Evolutionary conservation across 768 basidiomycete genomes (phyloP).

Genomic region (Lactifluus pinguis): DNA sequence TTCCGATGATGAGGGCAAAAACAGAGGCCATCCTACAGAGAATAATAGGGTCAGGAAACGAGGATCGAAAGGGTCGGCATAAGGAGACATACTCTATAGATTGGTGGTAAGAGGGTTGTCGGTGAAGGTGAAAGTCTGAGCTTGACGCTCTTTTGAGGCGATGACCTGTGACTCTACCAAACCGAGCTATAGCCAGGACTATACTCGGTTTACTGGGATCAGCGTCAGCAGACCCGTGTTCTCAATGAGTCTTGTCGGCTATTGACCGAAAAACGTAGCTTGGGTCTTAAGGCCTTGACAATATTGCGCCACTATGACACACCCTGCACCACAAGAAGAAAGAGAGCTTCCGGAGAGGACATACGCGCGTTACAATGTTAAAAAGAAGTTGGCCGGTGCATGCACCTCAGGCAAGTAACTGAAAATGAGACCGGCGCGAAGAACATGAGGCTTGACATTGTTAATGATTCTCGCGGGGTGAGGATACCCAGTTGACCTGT

Average conservation of each 20-base stretch:
- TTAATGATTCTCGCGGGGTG: background rate
- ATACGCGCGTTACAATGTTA: background rate
- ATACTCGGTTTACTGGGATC: background rate
- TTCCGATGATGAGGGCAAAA: conserved; percentile 60
- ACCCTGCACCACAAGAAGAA: conserved; percentile 7
- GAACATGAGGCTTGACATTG: conserved; percentile 9
- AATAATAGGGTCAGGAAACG: background rate
- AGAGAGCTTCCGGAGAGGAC: background rate
- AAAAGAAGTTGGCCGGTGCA: background rate
- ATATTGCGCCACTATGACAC: background rate
- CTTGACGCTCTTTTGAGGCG: conserved; percentile 8
- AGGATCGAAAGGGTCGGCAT: background rate
- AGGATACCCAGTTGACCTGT: too few relatives aligned
- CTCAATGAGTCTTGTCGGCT: conserved; percentile 5
- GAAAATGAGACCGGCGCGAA: conserved; percentile 11
- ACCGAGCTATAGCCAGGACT: background rate
- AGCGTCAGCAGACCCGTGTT: conserved; percentile 11
- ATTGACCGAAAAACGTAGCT: background rate
- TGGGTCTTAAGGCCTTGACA: background rate
- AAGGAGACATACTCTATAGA: background rate
- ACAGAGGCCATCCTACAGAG: conserved; percentile 34
- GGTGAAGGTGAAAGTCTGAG: background rate
- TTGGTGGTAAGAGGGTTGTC: background rate
- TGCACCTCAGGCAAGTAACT: background rate
- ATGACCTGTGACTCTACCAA: background rate